Base-by-base conservation (phyloP, 352 stramenopile genomes). In the Pythium diclinum region DNA sequence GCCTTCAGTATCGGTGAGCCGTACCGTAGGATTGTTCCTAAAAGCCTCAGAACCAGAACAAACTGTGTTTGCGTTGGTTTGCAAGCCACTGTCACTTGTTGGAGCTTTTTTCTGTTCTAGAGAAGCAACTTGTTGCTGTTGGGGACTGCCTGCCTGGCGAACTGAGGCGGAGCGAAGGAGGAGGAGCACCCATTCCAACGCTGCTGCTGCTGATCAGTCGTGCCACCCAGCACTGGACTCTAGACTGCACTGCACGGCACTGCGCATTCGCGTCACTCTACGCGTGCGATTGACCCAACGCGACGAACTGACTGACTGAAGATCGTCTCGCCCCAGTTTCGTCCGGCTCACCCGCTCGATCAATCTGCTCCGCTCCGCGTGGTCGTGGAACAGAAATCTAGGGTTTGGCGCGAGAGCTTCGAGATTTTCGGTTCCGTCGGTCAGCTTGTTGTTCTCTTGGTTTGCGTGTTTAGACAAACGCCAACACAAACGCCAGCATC, bases 71-170 rank as follows among this genome's bases (percentile, higher is more conserved):
- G 56, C 46, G 56, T 63, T 59, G 16, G 46, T 59, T 42, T 32
- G 48, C 11, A 25, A 34, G 32, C 32, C 34, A 40, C 34, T 40
- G 34, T 52, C 46, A 16, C 46, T 47, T 32, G 56, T 51, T 56
- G 52, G 52, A 9, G 25, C 33, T 54, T 55, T 61, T 68, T 69
- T 69, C 63, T 52, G 63, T 69, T 69, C 63, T 64, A 42, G 55
- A 51, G 48, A 36, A 44, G 48, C 44, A 69, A 60, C 23, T 52
- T 61, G 63, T 58, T 56, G 36, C 30, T 30, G 32, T 30, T 17
- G 32, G 23, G 30, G 3, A 4, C n/a, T n/a, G n/a, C n/a, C n/a
- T n/a, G n/a, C n/a, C n/a, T n/a, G n/a, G n/a, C n/a, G n/a, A n/a
- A 42, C 38, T 21, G 13, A 47, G 9, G 34, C 9, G 21, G 44